These are phyloP conservation scores for Pelargonium myrrhifolium DNA, from an alignment of 441 rosid genomes.

Conservation along the genomic window DNA sequence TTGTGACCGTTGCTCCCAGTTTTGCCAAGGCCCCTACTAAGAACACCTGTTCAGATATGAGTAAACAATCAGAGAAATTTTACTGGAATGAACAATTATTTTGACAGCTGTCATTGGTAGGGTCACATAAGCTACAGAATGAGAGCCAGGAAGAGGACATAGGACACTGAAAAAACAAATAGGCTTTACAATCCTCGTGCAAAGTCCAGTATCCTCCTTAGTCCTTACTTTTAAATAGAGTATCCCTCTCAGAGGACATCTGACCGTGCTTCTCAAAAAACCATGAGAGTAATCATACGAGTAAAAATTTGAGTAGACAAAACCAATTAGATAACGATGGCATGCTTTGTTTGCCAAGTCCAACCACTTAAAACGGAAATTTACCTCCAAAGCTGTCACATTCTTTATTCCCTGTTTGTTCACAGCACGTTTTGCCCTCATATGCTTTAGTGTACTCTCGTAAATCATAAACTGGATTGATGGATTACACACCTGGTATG, in stretches of 20 bases:
- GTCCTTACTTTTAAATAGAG: too few relatives aligned
- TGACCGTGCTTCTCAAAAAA: too few relatives aligned
- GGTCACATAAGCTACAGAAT: too few relatives aligned
- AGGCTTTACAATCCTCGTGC: too few relatives aligned
- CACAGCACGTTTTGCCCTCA: conserved; percentile 38
- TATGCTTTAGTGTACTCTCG: conserved; percentile 46
- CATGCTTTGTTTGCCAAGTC: not conserved
- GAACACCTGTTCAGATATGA: conserved; percentile 41
- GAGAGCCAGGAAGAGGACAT: too few relatives aligned
- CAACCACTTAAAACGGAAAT: conserved; percentile 3
- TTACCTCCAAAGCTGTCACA: conserved; percentile 56
- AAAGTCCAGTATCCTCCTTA: too few relatives aligned
- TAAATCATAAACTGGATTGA: conserved; percentile 74
- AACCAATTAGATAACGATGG: not conserved
- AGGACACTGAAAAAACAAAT: too few relatives aligned
- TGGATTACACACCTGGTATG: conserved; percentile 58
- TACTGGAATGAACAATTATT: too few relatives aligned
- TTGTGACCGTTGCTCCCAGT: conserved; percentile 61
- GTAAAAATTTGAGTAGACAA: too few relatives aligned
- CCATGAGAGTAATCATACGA: too few relatives aligned
- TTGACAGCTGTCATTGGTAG: too few relatives aligned
- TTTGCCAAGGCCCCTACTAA: conserved; percentile 57
- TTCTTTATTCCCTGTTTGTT: conserved; percentile 32
- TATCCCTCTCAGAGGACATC: too few relatives aligned
- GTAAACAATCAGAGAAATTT: conserved; percentile 1